Percentiles rank a stretch among this genome's conserved stretches.
Conservation (phyloP, 192 early-diverging fungal genomes). For the Coemansia erecta region DNA sequence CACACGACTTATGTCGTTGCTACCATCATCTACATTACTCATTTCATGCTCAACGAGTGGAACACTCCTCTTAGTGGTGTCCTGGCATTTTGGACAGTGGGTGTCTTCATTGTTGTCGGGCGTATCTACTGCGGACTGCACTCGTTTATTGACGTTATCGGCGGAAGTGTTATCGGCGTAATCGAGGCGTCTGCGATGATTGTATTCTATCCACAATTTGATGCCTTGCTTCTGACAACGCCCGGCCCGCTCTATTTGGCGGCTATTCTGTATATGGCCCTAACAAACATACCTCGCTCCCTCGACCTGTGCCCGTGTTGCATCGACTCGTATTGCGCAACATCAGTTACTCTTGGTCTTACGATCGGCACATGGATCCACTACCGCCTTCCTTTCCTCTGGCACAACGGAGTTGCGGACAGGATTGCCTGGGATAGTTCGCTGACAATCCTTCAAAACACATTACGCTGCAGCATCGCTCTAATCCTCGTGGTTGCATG, state of each 20-base stretch:
- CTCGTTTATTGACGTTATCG: slow-evolving; percentile 71
- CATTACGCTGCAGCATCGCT: slow-evolving; percentile 26
- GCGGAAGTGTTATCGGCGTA: slow-evolving; percentile 67
- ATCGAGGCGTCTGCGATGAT: slow-evolving; percentile 53
- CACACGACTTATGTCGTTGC: slow-evolving; percentile 82
- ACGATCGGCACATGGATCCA: slow-evolving; percentile 41
- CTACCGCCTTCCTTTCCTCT: slow-evolving; percentile 39
- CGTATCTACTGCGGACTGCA: slow-evolving; percentile 90
- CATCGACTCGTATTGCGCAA: slow-evolving; percentile 48
- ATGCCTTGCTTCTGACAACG: slow-evolving; percentile 32
- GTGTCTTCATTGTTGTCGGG: slow-evolving; percentile 63
- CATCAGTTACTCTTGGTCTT: slow-evolving; percentile 41
- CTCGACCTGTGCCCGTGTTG: slow-evolving; percentile 54
- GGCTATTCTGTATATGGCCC: slow-evolving; percentile 21
- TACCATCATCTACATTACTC: slow-evolving; percentile 58
- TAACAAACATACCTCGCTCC: slow-evolving; percentile 37
- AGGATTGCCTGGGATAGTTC: slow-evolving; percentile 45
- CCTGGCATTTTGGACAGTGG: slow-evolving; percentile 49
- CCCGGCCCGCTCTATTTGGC: slow-evolving; percentile 40
- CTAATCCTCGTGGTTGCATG: slow-evolving; percentile 38
- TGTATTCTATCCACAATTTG: slow-evolving; percentile 22
- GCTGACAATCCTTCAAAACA: slow-evolving; percentile 32
- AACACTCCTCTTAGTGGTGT: slow-evolving; percentile 32
- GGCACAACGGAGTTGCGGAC: slow-evolving; percentile 23
- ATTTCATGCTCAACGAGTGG: slow-evolving; percentile 40